Evolutionary conservation across 768 basidiomycete species (phyloP), one percentile per base, ranked within the genome.

Genomic region (Amanita inopinata): DNA sequence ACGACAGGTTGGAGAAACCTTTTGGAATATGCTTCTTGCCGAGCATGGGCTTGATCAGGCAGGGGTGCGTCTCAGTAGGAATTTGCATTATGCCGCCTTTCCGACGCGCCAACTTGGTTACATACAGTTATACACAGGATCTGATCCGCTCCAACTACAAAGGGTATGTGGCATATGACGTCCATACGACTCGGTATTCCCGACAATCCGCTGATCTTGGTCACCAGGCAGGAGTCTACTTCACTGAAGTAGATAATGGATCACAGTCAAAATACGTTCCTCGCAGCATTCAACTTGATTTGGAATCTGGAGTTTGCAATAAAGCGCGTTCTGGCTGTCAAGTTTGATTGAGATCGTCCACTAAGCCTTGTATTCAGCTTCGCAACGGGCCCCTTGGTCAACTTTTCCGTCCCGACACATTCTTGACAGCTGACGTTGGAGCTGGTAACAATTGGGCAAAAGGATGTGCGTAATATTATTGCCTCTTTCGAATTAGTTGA

Each of bases 361-460:
- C 24, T 39, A 33, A 14, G 9, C 47, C 43, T 41, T 27, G 5
- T 40, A 88, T 78, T 89, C 38, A 76, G 78, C 20, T 43, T 34
- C 41, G 41, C 35, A 70, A 77, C 19, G 85, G 89, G 8, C 61
- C 72, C 2, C 62, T 86, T 28, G 91, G 91, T 2, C 52, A 56
- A 5, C 69, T 98, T 4, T 96, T 92, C 65, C 75, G 81, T 37
- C 93, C 93, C 2, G 90, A 92, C 56, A 94, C 88, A 1, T 94
- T 74, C 56, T 57, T 92, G 35, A 73, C 75, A 27, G 71, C 78
- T 1, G 63, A 71, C 31, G 59, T 61, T 1, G 72, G 73, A n/a
- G 74, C 91, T 0, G 92, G 91, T 12, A 96, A 97, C 54, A 94
- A 93, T 49, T 96, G 89, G 86, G 91, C 90, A 11, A 94, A 96